Evolutionary conservation across 2,329 filamentous ascomycete genomes (phyloP), one percentile per base, ranked within the genome.

Genomic region (Endocalyx cinctus): DNA sequence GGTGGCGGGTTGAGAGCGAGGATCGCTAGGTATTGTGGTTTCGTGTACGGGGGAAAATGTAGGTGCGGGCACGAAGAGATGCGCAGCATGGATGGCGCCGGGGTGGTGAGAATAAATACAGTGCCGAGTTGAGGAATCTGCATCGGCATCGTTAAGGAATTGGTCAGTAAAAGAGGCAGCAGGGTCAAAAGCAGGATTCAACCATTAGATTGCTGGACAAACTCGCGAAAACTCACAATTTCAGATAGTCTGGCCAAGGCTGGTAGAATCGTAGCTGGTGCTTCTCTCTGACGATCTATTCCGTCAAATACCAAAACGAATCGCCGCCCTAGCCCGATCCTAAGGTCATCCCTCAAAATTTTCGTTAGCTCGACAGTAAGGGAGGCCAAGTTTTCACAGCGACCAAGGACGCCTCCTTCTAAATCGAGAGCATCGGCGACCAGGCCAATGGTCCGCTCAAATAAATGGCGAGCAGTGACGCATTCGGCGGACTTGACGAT

Each of bases 281-380:
- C 79, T 52, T 97, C 90, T 50, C 83, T 73, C 57, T 95, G 85
- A 42, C 73, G 76, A 57, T 97, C 90, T 37, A 97, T 82, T 10
- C 79, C 86, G 64, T 97, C 92, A 42, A 97, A 73, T 10, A 96
- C 85, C 37, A 97, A 61, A 7, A 90, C 79, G 48, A 95, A 88
- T 43, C 82, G 79, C 44, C 66, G 67, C 29, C 54, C 48, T 14
- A 53, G 46, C 8, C 8, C 20, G 20, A n/a, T 23, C 6, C 43
- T 43, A 16, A 17, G 37, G 14, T 47, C 42, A 41, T 70, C 67
- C 31, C 70, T 62, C 28, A 89, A 59, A 59, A 87, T 65, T 51
- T 69, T 74, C 40, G 72, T 73, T 37, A 97, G 65, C 50, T 89
- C 79, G 17, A 87, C 84, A 2, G 75, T 72, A 42, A 97, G 66